A percentile compares a stretch with the other conserved stretches of the same genome.
These are phyloP conservation scores for Salix suchowensis DNA, from an alignment of 345 rosid genomes.

Conservation along the genomic window DNA sequence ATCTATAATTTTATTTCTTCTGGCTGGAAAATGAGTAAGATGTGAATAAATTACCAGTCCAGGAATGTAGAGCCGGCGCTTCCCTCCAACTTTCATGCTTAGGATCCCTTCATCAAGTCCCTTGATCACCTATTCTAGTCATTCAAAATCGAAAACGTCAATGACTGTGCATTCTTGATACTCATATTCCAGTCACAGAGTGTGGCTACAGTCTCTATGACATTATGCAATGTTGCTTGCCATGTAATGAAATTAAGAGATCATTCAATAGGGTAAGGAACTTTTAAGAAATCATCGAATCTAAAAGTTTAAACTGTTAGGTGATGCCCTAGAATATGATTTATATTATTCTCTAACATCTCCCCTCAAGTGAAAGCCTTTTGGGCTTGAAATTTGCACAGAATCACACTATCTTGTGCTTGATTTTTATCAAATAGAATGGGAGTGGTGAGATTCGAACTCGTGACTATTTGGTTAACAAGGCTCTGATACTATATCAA, in stretches of 20 bases:
- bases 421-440: no score
- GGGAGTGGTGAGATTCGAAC: no score
- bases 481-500: no score
- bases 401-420: no score
- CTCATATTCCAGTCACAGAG: neutral
- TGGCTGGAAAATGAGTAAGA: neutral
- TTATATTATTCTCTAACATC: no score
- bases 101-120: slow-evolving; percentile 94
- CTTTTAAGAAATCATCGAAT: no score
- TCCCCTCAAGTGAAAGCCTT: no score
- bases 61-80: slow-evolving; percentile 85
- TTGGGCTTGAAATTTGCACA: no score
- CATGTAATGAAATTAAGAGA: neutral
- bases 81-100: slow-evolving; percentile 88
- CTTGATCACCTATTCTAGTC: slow-evolving; percentile 69
- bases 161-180: neutral
- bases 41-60: slow-evolving; percentile 50
- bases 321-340: no score
- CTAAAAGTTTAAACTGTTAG: no score
- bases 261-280: neutral
- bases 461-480: accelerated
- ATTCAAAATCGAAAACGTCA: slow-evolving; percentile 1
- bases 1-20: neutral
- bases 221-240: neutral
- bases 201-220: no score